phyloP scores from a whole-genome alignment of 192 early-diverging fungal species.

The Ambispora gerdemannii region DNA sequence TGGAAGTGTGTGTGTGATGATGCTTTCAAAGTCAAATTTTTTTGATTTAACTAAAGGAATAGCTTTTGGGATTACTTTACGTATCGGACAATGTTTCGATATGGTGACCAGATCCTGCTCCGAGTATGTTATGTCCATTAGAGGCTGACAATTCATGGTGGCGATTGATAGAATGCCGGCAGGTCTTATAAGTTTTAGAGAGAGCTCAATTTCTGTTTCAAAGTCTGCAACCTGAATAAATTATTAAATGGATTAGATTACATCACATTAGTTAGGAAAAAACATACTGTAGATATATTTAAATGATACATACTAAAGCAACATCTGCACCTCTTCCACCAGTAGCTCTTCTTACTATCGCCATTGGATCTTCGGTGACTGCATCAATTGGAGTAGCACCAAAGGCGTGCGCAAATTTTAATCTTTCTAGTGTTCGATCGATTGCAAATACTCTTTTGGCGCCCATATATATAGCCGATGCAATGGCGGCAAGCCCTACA shows the following conservation, averaged over 20 bases:
- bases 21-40: slow-evolving; percentile 38
- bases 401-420: slow-evolving; percentile 40
- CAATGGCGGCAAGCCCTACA: slow-evolving; percentile 50
- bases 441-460: slow-evolving; percentile 41
- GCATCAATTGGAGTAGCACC: slow-evolving; percentile 39
- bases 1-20: slow-evolving; percentile 45
- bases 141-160: neutral
- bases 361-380: slow-evolving; percentile 9
- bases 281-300: too few species aligned
- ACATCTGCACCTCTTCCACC: slow-evolving; percentile 46
- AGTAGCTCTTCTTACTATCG: slow-evolving; percentile 30
- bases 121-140: neutral
- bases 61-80: slow-evolving; percentile 43
- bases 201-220: neutral
- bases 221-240: neutral
- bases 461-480: slow-evolving; percentile 39
- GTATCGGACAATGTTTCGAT: slow-evolving; percentile 50
- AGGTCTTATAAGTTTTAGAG: neutral
- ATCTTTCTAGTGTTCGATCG: slow-evolving; percentile 41
- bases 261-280: too few species aligned
- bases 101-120: neutral
- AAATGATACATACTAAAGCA: slow-evolving; percentile 36
- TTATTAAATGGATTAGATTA: too few species aligned
- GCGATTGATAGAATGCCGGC: neutral
- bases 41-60: slow-evolving; percentile 33